phyloP scores from a whole-genome alignment of 805 yeast genomes.

The Candida arabinofermentans region DNA sequence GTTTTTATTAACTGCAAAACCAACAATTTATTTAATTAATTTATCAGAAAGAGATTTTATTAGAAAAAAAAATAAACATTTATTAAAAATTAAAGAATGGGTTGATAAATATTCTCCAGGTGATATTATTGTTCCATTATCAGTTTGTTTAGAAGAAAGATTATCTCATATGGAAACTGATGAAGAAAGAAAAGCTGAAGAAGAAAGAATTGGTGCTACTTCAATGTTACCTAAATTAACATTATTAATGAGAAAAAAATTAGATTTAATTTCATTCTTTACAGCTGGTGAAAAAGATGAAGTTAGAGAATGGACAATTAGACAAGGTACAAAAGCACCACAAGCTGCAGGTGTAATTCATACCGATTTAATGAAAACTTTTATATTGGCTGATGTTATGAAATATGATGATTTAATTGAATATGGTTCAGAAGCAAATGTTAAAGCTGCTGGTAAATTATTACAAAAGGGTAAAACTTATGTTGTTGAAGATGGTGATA shows the following conservation, averaged over 20 bases:
- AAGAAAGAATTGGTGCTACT: constrained; percentile 32
- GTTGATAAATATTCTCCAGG: constrained; percentile 61
- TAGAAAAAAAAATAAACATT: constrained; percentile 47
- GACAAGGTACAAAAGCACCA: constrained; percentile 73
- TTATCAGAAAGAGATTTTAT: constrained; percentile 68
- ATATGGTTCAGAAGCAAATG: constrained; percentile 46
- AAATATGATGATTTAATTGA: constrained; percentile 59
- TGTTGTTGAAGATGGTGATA: constrained; percentile 79
- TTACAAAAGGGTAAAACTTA: constrained; percentile 74
- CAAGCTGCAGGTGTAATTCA: constrained; percentile 91
- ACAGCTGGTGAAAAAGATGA: constrained; percentile 79
- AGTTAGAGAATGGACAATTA: constrained; percentile 85
- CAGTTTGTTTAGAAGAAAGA: constrained; percentile 89
- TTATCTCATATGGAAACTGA: constrained; percentile 83
- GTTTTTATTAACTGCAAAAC: constrained; percentile 81
- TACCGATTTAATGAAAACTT: constrained; percentile 77
- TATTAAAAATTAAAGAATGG: constrained; percentile 58
- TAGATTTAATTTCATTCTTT: constrained; percentile 75
- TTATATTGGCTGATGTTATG: constrained; percentile 71
- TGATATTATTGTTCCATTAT: constrained; percentile 85
- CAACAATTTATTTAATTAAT: constrained; percentile 75
- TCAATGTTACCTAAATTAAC: constrained; percentile 65
- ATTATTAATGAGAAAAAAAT: constrained; percentile 57
- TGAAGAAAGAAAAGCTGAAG: constrained; percentile 33
- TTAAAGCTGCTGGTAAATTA: constrained; percentile 57